Evolutionary conservation across 148 eudicot genomes (phyloP).

Genomic region (Rhododendron simsii): DNA sequence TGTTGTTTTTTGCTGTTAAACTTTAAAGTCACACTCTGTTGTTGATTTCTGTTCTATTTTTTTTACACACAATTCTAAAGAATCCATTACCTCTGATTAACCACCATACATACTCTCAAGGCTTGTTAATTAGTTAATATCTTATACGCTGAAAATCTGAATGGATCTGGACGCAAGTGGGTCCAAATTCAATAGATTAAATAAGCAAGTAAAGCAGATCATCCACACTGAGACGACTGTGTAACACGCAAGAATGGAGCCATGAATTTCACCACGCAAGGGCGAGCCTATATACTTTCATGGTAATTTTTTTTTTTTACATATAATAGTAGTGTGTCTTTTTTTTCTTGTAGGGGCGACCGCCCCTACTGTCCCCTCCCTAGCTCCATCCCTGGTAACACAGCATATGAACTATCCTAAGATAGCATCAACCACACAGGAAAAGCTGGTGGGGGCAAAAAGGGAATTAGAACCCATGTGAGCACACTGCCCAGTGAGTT

Average conservation of each 20-base stretch:
- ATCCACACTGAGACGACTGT: too few relatives aligned
- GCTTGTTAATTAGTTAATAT: background rate
- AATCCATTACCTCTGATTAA: background rate
- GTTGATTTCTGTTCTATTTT: background rate
- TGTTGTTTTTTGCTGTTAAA: background rate
- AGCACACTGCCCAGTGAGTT: slow-evolving; percentile 7
- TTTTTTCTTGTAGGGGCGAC: too few relatives aligned
- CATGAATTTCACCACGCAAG: too few relatives aligned
- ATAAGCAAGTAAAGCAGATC: background rate
- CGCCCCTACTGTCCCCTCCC: too few relatives aligned
- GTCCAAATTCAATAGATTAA: background rate
- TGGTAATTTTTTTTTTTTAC: too few relatives aligned
- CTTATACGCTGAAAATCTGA: background rate
- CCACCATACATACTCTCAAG: background rate
- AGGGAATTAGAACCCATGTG: background rate
- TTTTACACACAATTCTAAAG: background rate
- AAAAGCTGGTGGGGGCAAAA: background rate
- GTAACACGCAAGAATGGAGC: too few relatives aligned
- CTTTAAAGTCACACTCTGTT: background rate
- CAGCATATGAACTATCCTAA: background rate
- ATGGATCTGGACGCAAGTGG: background rate
- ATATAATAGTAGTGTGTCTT: too few relatives aligned
- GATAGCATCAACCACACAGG: background rate
- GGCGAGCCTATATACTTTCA: too few relatives aligned
- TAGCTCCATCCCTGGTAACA: too few relatives aligned